Evolutionary conservation across 2,329 filamentous ascomycete species (phyloP), one percentile per base, ranked within the genome.

Genomic region (Neurospora sp.): DNA sequence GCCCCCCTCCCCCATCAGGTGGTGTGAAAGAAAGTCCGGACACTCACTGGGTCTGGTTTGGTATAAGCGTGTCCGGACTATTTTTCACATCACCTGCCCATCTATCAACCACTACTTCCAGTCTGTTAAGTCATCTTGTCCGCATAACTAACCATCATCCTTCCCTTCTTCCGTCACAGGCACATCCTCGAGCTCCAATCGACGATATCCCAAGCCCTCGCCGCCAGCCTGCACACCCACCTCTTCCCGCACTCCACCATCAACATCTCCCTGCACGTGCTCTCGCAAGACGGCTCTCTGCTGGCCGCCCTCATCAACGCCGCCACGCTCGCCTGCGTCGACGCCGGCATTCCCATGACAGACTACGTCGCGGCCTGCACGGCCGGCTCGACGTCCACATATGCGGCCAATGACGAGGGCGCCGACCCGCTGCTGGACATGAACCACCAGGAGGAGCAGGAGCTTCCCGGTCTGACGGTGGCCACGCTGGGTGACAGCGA

Each of bases 311-410:
- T 95, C 66, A 84, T 98, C 75, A 99, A 99, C 77, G 96, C 96
- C 4, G 88, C 92, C 0, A 97, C 95, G 0, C 87, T 99, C 12
- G 96, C 96, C 0, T 88, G 98, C 28, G 90, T 98, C 72, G 96
- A 99, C 78, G 96, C 96, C 0, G 96, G 96, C 68, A 91, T 99
- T 23, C 96, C 96, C 33, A 97, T 98, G 94, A 89, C 89, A 2
- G 93, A 97, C 78, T 96, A 97, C 78, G 87, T 98, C 2, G 89
- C 90, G 28, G 93, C 94, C 6, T 96, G 92, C 81, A 97, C 94
- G 0, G 92, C 93, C 0, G 96, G 94, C 4, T 92, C 90, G 15
- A 92, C 91, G 0, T 89, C 89, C 0, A 86, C 88, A 0, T 87
- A 91, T 74, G 83, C 87, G 0, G 83, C 84, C 1, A 87, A 87